Percentiles rank a stretch among this genome's conserved stretches.
Evolutionary conservation across 805 yeast genomes (phyloP).

Genomic region (Metschnikowia anglica): DNA sequence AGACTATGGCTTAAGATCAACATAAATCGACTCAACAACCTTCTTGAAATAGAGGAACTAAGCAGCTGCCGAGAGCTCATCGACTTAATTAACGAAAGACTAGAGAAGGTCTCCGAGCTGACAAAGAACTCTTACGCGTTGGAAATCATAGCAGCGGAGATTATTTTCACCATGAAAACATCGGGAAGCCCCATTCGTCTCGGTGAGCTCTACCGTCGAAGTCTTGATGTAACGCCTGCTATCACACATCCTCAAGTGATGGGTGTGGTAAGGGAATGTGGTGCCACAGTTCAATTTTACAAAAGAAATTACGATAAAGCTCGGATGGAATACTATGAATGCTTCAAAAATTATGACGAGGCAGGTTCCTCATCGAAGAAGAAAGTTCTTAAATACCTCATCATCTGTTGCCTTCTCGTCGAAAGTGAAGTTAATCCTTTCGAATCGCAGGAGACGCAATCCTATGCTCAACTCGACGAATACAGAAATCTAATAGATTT

Average conservation of each 20-base stretch:
- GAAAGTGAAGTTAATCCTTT: constrained; percentile 69
- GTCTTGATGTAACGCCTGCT: constrained; percentile 49
- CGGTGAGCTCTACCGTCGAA: constrained; percentile 48
- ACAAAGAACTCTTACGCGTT: constrained; percentile 48
- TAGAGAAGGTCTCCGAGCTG: constrained; percentile 43
- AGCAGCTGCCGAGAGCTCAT: constrained; percentile 37
- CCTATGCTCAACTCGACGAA: constrained; percentile 37
- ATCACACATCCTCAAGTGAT: constrained; percentile 73
- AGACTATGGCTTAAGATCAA: constrained; percentile 50
- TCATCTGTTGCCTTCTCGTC: constrained; percentile 60
- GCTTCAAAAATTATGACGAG: constrained; percentile 45
- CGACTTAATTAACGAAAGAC: constrained; percentile 34
- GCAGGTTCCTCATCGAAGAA: constrained; percentile 49
- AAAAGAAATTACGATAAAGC: constrained; percentile 60
- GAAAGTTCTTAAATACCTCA: constrained; percentile 57
- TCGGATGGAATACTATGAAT: constrained; percentile 58
- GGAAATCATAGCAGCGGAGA: constrained; percentile 68
- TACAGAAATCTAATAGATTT: constrained; percentile 26
- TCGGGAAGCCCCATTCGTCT: constrained; percentile 37
- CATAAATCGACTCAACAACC: constrained; percentile 42
- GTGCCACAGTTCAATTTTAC: constrained; percentile 66
- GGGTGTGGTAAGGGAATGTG: constrained; percentile 76
- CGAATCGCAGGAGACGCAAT: constrained; percentile 68
- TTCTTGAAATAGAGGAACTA: constrained; percentile 31
- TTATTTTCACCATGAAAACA: constrained; percentile 46